phyloP scores from a whole-genome alignment of 2,329 filamentous ascomycete species.

The Pseudocercospora eumusae region DNA sequence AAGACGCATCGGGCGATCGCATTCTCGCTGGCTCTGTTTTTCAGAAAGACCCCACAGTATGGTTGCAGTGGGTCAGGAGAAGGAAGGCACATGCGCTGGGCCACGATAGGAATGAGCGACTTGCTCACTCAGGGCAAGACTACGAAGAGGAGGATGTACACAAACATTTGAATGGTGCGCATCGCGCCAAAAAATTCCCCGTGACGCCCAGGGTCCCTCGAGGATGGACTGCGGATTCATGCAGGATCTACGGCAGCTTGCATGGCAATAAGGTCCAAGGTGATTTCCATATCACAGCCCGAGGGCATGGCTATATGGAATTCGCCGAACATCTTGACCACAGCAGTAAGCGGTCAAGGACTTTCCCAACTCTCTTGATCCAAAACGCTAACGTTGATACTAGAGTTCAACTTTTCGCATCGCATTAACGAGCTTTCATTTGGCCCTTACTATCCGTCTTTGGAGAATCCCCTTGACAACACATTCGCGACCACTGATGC shows the following conservation, averaged over 20 bases:
- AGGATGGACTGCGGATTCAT: slow-evolving; percentile 64
- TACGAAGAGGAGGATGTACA: slow-evolving; percentile 81
- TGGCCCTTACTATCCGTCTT: slow-evolving; percentile 91
- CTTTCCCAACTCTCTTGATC: background rate
- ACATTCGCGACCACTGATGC: slow-evolving; percentile 73
- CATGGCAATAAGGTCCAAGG: slow-evolving; percentile 96
- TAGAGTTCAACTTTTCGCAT: slow-evolving; percentile 97
- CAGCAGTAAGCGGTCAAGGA: slow-evolving; percentile 57
- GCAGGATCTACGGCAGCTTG: slow-evolving; percentile 84
- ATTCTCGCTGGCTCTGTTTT: slow-evolving; percentile 79
- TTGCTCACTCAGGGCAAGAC: slow-evolving; percentile 55
- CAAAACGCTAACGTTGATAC: slow-evolving; percentile 11
- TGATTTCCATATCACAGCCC: slow-evolving; percentile 95
- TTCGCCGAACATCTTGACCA: slow-evolving; percentile 80
- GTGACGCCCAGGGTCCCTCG: slow-evolving; percentile 70
- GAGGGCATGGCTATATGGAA: slow-evolving; percentile 92
- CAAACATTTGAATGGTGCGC: slow-evolving; percentile 78
- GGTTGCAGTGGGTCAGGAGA: slow-evolving; percentile 78
- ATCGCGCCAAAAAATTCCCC: slow-evolving; percentile 62
- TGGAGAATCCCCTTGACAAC: slow-evolving; percentile 90
- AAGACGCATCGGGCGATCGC: slow-evolving; percentile 89
- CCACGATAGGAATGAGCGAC: slow-evolving; percentile 61
- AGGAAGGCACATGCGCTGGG: slow-evolving; percentile 58
- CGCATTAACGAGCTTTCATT: slow-evolving; percentile 95
- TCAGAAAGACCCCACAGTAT: slow-evolving; percentile 73